phyloP scores from a whole-genome alignment of 257 asterid species.

The Gentiana dahurica region DNA sequence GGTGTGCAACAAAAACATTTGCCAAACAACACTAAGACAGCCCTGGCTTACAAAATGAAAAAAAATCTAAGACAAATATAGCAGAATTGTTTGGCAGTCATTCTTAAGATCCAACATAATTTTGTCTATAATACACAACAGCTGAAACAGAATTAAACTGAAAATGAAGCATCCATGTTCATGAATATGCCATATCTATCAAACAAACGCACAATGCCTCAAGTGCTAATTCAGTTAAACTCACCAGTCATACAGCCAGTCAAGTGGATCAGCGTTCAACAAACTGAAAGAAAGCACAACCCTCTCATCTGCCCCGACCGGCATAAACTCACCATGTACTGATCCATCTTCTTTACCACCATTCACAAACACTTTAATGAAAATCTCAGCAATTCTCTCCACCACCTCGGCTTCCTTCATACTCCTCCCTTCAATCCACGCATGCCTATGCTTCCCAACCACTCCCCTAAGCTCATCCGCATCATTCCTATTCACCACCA shows the following conservation, averaged over 20 bases:
- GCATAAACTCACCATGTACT: slow-evolving; percentile 86
- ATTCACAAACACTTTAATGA: slow-evolving; percentile 59
- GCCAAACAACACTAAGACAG: no score
- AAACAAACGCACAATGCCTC: no score
- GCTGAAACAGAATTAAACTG: slow-evolving; percentile 1
- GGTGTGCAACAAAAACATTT: no score
- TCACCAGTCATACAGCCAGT: slow-evolving; percentile 86
- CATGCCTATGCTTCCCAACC: slow-evolving; percentile 84
- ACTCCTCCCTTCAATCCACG: slow-evolving; percentile 68
- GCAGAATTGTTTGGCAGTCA: no score
- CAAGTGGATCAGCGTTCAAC: slow-evolving; percentile 77
- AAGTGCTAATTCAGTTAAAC: no score
- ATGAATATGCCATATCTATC: background rate
- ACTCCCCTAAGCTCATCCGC: slow-evolving; percentile 40
- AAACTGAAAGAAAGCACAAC: slow-evolving; percentile 87
- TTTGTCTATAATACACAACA: background rate
- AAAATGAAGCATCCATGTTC: background rate
- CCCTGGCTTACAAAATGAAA: background rate
- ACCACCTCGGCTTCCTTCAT: slow-evolving; percentile 42
- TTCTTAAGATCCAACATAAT: background rate
- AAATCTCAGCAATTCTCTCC: slow-evolving; percentile 59
- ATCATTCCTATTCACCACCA: slow-evolving; percentile 49
- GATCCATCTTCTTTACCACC: slow-evolving; percentile 84
- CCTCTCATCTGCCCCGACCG: slow-evolving; percentile 93
- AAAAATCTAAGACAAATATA: background rate